Evolutionary conservation across 2,329 filamentous ascomycete species (phyloP).

Genomic region (Didymellaceae sp.): DNA sequence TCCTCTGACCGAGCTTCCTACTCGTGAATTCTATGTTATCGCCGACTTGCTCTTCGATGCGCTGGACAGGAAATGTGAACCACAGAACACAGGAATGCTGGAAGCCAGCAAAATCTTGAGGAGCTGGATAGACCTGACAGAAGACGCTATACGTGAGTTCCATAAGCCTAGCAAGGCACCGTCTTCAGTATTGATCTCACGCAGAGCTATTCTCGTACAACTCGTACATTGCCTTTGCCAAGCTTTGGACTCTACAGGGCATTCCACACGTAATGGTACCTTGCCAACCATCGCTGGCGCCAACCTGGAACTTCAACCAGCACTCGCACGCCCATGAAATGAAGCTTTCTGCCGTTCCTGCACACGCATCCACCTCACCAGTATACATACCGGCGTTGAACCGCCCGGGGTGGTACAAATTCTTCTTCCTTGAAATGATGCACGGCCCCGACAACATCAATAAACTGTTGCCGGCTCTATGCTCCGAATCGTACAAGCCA

Average conservation of each 20-base stretch:
- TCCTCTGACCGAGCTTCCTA: slow-evolving; percentile 40
- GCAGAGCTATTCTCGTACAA: slow-evolving; percentile 39
- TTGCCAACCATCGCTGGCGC: slow-evolving; percentile 31
- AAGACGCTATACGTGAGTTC: slow-evolving; percentile 35
- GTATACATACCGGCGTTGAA: slow-evolving; percentile 46
- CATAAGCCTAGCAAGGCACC: background rate
- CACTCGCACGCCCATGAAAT: slow-evolving; percentile 34
- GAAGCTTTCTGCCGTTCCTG: slow-evolving; percentile 22
- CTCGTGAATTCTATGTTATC: slow-evolving; percentile 45
- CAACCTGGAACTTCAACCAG: slow-evolving; percentile 40
- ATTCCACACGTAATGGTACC: slow-evolving; percentile 47
- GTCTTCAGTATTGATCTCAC: background rate
- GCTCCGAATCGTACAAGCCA: slow-evolving; percentile 42
- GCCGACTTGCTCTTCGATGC: slow-evolving; percentile 46
- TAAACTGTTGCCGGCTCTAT: slow-evolving; percentile 35
- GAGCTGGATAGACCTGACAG: slow-evolving; percentile 38
- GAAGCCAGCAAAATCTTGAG: slow-evolving; percentile 44
- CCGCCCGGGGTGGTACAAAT: slow-evolving; percentile 47
- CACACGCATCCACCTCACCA: slow-evolving; percentile 19
- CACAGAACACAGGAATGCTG: slow-evolving; percentile 43
- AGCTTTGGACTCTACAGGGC: slow-evolving; percentile 42
- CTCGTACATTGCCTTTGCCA: slow-evolving; percentile 38
- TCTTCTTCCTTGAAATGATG: slow-evolving; percentile 42
- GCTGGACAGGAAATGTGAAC: slow-evolving; percentile 43
- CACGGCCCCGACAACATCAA: slow-evolving; percentile 37